Evolutionary conservation across 495 filamentous ascomycete genomes (phyloP).

Genomic region (Xylaria bambusicola): DNA sequence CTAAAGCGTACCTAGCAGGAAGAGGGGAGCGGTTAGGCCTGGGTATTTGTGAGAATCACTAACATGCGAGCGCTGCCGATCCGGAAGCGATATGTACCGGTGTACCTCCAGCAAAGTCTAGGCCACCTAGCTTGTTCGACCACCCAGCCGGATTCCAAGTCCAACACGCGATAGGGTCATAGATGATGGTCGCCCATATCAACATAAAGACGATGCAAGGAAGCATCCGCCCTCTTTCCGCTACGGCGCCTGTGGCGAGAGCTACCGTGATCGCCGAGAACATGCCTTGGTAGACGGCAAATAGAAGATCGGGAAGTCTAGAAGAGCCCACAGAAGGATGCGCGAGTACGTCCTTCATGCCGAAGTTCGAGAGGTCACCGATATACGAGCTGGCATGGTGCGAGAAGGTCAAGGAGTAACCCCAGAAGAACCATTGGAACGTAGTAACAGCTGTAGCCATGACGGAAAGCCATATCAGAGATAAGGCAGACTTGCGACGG

Average conservation of each 20-base stretch:
- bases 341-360: conserved; percentile 77
- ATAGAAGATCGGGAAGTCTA: conserved; percentile 85
- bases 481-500: conserved; percentile 92
- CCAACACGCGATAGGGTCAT: conserved; percentile 97
- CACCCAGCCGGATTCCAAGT: conserved; percentile 92
- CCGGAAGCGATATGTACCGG: conserved; percentile 96
- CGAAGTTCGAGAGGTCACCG: conserved; percentile 84
- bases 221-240: conserved; percentile 92
- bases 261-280: conserved; percentile 95
- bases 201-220: conserved; percentile 96
- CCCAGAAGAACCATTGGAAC: conserved; percentile 99
- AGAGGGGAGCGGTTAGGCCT: no score
- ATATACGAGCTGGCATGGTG: conserved; percentile 81
- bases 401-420: conserved; percentile 91
- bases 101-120: conserved; percentile 95
- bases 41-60: conserved; percentile 14
- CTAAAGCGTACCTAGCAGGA: not conserved
- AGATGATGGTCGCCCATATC: conserved; percentile 91
- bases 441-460: conserved; percentile 89
- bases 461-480: conserved; percentile 93
- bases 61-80: conserved; percentile 76
- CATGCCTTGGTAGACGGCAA: conserved; percentile 97
- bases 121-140: conserved; percentile 78
- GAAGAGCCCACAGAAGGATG: conserved; percentile 79
- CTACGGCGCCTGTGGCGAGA: conserved; percentile 87